Base-by-base conservation (phyloP, 2,329 filamentous ascomycete genomes). In the Diaporthe vaccinii region DNA sequence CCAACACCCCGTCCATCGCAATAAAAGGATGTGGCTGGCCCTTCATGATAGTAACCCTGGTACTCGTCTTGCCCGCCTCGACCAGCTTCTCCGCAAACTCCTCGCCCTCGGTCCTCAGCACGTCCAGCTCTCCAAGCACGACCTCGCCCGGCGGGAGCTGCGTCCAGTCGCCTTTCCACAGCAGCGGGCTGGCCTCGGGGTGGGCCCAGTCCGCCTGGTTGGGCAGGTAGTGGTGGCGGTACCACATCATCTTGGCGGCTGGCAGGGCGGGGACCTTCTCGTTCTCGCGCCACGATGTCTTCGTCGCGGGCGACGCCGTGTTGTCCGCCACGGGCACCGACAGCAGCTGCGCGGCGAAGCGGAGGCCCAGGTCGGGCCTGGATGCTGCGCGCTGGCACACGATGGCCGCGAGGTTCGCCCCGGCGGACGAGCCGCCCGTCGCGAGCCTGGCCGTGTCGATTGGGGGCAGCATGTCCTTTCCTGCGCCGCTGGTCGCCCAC, bases 221-320 rank as follows among this genome's bases (percentile, higher is more conserved):
- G 0, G 89, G 89, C 2, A 92, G 84, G 80, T 91, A 91, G 79
- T 90, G 87, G 25, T 85, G 79, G n/a, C 90, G 84, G 78, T 90
- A 92, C 90, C 90, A 91, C 67, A 89, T 79, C 90, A 91, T 91
- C 80, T 91, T 91, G 4, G 82, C 82, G 0, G 89, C 88, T 0
- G 89, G 87, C 2, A 91, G 83, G 0, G 89, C 88, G 0, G 89
- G 86, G 0, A 86, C 85, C 78, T 86, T 83, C 78, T 90, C 83
- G 78, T 89, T 89, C 59, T 86, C 84, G 22, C 81, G 83, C 84
- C 88, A 92, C 4, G 88, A 87, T 1, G 81, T 78, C 74, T 85
- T 89, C 73, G 82, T 87, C 12, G 78, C 80, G 0, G 84, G 79
- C 20, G 82, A 82, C 9, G 89, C 89, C 1, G 88, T 90, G 82